A percentile compares a stretch with the other conserved stretches of the same genome.
These are phyloP conservation scores for Solanum peruvianum DNA, from an alignment of 257 asterid genomes.

Conservation along the genomic window DNA sequence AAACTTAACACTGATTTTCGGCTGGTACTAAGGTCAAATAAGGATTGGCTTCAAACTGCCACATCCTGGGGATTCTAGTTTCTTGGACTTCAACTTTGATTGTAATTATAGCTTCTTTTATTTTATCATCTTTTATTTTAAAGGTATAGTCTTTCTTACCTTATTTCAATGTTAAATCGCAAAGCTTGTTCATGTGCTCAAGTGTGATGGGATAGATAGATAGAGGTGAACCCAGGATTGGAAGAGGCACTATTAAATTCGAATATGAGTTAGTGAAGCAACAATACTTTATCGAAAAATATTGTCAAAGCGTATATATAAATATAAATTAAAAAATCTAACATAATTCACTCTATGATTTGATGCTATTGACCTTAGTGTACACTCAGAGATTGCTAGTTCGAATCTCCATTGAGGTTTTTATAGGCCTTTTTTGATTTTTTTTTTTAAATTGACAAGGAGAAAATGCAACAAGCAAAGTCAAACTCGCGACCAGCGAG, in stretches of 20 bases:
- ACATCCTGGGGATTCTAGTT: background rate
- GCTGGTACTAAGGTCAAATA: background rate
- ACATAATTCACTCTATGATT: background rate
- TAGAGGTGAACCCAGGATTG: background rate
- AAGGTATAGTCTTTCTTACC: background rate
- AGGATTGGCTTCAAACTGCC: background rate
- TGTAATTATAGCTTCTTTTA: background rate
- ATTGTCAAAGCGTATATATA: background rate
- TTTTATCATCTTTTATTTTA: background rate
- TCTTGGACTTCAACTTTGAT: background rate
- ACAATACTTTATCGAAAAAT: no score
- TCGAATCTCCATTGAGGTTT: background rate
- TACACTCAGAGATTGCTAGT: background rate
- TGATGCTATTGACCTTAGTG: background rate
- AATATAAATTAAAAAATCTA: background rate
- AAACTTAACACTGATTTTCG: background rate
- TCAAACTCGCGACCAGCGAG: background rate
- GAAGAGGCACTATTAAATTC: background rate
- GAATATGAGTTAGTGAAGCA: no score
- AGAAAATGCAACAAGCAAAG: background rate
- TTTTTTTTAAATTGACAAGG: background rate
- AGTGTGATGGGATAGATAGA: background rate
- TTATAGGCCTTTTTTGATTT: background rate
- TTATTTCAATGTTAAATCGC: background rate
- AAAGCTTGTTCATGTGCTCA: background rate